Percentiles rank a stretch among this genome's conserved stretches.
Conservation (phyloP, 108 stramenopile species). For the Fragilariopsis cylindrus region DNA sequence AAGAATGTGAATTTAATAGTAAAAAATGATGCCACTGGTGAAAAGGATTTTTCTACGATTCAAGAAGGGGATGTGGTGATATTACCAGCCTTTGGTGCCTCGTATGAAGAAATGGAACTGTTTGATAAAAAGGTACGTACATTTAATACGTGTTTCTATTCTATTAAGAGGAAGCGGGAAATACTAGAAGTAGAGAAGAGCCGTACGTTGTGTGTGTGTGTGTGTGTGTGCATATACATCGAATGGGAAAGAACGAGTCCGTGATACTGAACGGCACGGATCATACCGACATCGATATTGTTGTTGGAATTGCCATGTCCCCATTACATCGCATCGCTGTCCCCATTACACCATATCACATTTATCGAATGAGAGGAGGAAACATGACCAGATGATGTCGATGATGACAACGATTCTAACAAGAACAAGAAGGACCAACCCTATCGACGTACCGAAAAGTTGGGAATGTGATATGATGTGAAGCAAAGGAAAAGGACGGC, state of each 20-base stretch:
- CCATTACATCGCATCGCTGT: too few relatives aligned
- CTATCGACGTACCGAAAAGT: too few relatives aligned
- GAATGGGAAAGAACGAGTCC: too few relatives aligned
- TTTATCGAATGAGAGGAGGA: too few relatives aligned
- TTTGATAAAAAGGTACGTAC: constrained; percentile 58
- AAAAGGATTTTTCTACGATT: constrained; percentile 80
- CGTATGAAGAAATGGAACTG: constrained; percentile 90
- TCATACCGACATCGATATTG: not conserved
- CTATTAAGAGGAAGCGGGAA: not conserved
- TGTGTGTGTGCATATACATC: too few relatives aligned
- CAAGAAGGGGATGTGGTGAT: constrained; percentile 93
- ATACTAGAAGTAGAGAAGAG: not conserved
- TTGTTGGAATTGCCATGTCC: not conserved
- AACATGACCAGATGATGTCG: too few relatives aligned
- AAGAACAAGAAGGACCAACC: too few relatives aligned
- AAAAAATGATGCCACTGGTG: constrained; percentile 61
- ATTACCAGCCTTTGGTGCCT: constrained; percentile 95
- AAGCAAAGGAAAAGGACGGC: not conserved
- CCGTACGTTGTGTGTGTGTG: not conserved
- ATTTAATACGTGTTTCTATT: not conserved
- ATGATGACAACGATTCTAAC: too few relatives aligned
- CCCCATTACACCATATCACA: too few relatives aligned
- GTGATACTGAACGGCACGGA: too few relatives aligned
- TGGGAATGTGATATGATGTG: not conserved
- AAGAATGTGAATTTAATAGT: constrained; percentile 92